A percentile compares a stretch with the other conserved stretches of the same genome.
Evolutionary conservation across 169 alveolate species (phyloP).

Genomic region (Theileria sp.): DNA sequence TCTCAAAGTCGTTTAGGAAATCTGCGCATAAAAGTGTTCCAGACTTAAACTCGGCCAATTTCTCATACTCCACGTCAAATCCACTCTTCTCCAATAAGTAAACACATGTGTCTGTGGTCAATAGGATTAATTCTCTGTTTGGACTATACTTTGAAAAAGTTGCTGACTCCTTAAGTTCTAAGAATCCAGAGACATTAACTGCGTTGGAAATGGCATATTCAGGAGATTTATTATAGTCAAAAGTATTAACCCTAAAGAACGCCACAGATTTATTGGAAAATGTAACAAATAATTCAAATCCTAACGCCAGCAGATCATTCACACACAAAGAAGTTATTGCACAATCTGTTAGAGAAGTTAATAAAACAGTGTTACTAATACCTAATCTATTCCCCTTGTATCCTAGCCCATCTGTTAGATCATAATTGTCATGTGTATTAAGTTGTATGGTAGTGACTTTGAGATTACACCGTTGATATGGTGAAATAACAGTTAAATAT

Average conservation of each 20-base stretch:
- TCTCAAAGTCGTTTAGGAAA: constrained; percentile 10
- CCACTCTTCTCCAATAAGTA: constrained; percentile 4
- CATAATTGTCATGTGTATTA: background rate
- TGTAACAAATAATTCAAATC: background rate
- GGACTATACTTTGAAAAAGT: background rate
- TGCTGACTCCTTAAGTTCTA: background rate
- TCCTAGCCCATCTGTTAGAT: background rate
- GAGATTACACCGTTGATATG: background rate
- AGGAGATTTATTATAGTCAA: background rate
- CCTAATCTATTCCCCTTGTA: background rate
- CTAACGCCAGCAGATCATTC: background rate
- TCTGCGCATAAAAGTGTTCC: constrained; percentile 1
- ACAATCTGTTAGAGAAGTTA: background rate
- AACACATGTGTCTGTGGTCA: background rate
- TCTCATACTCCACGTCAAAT: constrained; percentile 2
- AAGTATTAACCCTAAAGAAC: background rate
- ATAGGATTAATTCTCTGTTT: background rate
- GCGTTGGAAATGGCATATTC: background rate
- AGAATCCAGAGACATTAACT: background rate
- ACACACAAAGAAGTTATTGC: background rate
- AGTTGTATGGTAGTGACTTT: constrained; percentile 1
- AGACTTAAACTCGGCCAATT: background rate
- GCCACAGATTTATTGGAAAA: background rate
- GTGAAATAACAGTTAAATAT: background rate
- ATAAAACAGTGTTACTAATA: background rate